These are phyloP conservation scores for Trametes meyenii DNA, from an alignment of 768 basidiomycete genomes.

Conservation along the genomic window DNA sequence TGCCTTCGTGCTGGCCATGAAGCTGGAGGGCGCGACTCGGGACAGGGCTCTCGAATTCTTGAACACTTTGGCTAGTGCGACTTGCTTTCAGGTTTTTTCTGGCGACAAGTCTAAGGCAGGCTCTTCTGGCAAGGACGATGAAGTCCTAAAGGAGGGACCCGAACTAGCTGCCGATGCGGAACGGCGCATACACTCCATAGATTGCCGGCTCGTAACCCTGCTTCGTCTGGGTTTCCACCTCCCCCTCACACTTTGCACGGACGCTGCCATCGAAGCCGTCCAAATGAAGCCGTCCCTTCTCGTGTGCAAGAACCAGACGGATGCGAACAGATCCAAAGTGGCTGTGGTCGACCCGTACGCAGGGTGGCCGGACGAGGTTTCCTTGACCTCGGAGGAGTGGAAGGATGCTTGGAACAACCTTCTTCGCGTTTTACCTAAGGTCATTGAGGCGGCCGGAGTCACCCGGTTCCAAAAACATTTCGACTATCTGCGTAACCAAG, in stretches of 20 bases:
- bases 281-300: background rate
- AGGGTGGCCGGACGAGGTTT: background rate
- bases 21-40: background rate
- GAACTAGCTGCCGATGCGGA: background rate
- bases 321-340: background rate
- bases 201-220: background rate
- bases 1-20: background rate
- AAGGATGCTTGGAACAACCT: conserved; percentile 2
- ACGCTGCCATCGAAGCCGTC: conserved; percentile 2
- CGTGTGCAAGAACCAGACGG: background rate
- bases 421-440: background rate
- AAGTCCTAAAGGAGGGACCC: background rate
- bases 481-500: background rate
- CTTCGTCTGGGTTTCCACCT: conserved; percentile 8
- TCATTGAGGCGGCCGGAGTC: background rate
- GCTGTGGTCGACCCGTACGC: background rate
- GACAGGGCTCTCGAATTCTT: background rate
- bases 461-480: background rate
- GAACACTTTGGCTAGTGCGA: background rate
- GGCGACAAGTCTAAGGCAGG: background rate
- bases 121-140: background rate
- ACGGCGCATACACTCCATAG: background rate
- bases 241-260: conserved; percentile 7
- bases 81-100: too few relatives aligned
- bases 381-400: conserved; percentile 2